A percentile compares a stretch with the other conserved stretches of the same genome.
Conservation (phyloP, 2,329 filamentous ascomycete species). For the Drechslerella stenobrocha region DNA sequence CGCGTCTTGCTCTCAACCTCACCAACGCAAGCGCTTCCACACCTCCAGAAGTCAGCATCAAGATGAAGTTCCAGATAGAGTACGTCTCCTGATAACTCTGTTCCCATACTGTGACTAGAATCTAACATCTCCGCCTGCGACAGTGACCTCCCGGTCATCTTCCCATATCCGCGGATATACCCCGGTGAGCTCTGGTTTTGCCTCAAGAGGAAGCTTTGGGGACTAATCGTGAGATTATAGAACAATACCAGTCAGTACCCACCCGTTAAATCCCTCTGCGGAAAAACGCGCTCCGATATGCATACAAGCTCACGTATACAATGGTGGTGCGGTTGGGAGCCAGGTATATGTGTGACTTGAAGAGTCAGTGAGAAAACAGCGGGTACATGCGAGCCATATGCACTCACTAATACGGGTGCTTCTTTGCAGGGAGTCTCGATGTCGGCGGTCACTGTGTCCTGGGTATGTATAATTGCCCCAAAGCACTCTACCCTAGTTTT, state of each 20-base stretch:
- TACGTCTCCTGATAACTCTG: constrained; percentile 28
- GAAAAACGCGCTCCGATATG: constrained; percentile 3
- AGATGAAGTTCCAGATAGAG: constrained; percentile 53
- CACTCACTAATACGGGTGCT: constrained; percentile 1
- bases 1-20: neutral
- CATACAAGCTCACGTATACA: neutral
- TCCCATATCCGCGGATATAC: constrained; percentile 65
- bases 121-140: neutral
- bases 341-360: constrained; percentile 81
- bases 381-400: neutral
- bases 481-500: neutral
- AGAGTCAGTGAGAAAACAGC: constrained; percentile 58
- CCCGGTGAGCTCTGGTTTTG: constrained; percentile 57
- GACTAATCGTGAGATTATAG: constrained; percentile 53
- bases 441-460: constrained; percentile 91
- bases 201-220: constrained; percentile 9
- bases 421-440: constrained; percentile 71
- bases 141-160: constrained; percentile 64
- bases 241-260: constrained; percentile 61
- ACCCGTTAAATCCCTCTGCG: neutral
- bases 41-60: neutral
- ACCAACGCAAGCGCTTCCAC: constrained; percentile 5
- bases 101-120: neutral
- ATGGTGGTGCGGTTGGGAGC: constrained; percentile 43
- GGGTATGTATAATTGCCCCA: constrained; percentile 24